Base-by-base conservation (phyloP, 768 basidiomycete genomes). In the Termitomyces sp. region DNA sequence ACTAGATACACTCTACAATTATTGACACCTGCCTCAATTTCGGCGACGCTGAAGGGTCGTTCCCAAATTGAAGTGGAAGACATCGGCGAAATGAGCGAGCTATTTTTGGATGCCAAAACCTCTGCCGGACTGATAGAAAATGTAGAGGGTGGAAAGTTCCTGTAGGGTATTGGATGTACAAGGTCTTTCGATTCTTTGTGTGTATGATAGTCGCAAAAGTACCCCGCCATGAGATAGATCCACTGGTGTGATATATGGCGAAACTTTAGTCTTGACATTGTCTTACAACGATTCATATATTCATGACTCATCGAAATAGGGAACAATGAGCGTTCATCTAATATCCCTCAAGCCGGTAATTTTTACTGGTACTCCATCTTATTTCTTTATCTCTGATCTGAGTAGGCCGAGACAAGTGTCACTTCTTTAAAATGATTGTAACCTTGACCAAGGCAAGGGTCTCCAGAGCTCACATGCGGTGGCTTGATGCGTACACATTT, bases 81-180 rank as follows among this genome's bases (percentile, higher is more conserved):
- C 69, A 85, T 98, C 49, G 79, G 81, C 35, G 94, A 98, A 78
- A 94, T 97, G 87, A 87, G 87, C 61, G 91, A 92, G 67, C 75
- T 99, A 33, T 99, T 99, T 78, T 76, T 98, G 64, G 95, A 98
- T 69, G 94, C 96, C 19, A 96, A 94, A 68, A 86, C 89, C 0
- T 82, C 80, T 55, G 86, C 86, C n/a, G 66, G 69, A 23, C 75
- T 80, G 59, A 83, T 85, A 61, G 77, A 70, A 38, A 73, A 72
- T 26, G 74, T 70, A 58, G 64, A 64, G 58, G 67, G 68, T 5
- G 70, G 65, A n/a, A 60, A 58, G 30, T 57, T 61, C 58, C 51
- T 65, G 53, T 64, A 62, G 53, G 17, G 23, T 26, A 30, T 40
- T 50, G 14, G 4, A 41, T 51, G 50, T 51, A 49, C 15, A 30